Conservation (phyloP, 1,139 yeast species). For the Blastobotrys ciferrii region DNA sequence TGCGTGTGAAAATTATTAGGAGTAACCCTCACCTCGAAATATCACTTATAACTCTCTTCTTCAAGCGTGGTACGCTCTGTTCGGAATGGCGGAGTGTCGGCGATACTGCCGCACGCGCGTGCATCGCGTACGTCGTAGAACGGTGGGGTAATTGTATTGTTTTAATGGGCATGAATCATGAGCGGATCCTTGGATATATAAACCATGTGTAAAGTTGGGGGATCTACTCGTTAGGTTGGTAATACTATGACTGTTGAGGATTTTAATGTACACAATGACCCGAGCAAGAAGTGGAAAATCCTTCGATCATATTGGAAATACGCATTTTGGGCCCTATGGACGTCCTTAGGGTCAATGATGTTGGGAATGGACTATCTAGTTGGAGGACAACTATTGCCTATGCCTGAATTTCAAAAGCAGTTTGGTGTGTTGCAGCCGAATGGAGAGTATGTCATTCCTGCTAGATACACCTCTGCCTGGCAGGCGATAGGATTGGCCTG, state of each 20-base stretch:
- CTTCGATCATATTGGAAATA: neutral
- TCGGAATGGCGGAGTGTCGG: neutral
- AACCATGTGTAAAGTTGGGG: neutral
- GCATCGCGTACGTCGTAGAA: neutral
- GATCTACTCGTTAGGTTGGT: neutral
- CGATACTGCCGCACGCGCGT: neutral
- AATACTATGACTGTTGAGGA: neutral
- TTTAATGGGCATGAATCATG: too few species aligned
- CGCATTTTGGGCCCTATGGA: conserved; percentile 3
- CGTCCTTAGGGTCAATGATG: conserved; percentile 6
- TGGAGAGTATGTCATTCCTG: conserved; percentile 2
- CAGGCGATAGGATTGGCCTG: conserved; percentile 3
- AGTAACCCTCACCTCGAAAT: too few species aligned
- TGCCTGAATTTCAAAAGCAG: neutral
- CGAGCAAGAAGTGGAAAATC: conserved; percentile 7
- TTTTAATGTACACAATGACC: neutral
- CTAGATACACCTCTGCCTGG: conserved; percentile 3
- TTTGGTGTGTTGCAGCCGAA: neutral
- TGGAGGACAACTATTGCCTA: conserved; percentile 2
- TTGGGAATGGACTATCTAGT: conserved; percentile 2
- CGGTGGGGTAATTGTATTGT: too few species aligned
- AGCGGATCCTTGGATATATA: too few species aligned
- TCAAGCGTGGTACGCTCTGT: too few species aligned
- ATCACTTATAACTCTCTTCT: too few species aligned
- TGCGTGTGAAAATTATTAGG: too few species aligned